phyloP scores from a whole-genome alignment of 2,329 filamentous ascomycete species.

The Pseudogymnoascus verrucosus region DNA sequence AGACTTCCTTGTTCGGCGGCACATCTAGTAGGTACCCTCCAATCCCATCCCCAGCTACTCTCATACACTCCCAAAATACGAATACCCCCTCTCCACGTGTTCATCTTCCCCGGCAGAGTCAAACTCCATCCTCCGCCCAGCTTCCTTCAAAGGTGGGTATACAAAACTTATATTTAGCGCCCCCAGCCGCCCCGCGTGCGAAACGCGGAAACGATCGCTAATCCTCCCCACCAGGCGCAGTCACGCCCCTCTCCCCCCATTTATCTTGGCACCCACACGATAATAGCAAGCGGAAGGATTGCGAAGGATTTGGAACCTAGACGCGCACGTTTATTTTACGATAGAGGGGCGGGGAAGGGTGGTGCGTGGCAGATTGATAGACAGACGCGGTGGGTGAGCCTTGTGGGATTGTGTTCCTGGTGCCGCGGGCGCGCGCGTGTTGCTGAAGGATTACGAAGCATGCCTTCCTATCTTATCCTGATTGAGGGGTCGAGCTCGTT shows the following conservation, averaged over 20 bases:
- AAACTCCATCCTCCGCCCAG: neutral
- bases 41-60: neutral
- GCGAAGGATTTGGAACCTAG: neutral
- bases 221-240: neutral
- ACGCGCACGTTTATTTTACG: neutral
- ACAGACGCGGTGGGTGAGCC: neutral
- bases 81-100: neutral
- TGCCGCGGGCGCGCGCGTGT: neutral
- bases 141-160: neutral
- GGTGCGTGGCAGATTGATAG: neutral
- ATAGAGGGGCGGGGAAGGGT: neutral
- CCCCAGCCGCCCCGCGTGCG: neutral
- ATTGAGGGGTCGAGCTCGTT: neutral
- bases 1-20: neutral
- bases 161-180: neutral
- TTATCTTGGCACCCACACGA: neutral
- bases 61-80: neutral
- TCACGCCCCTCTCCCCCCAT: neutral
- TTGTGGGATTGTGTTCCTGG: neutral
- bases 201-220: conserved; percentile 2
- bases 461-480: neutral
- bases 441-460: neutral
- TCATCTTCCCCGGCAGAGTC: neutral
- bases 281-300: neutral
- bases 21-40: neutral